phyloP scores from a whole-genome alignment of 2,329 filamentous ascomycete species.

The Trichoderma gracile region DNA sequence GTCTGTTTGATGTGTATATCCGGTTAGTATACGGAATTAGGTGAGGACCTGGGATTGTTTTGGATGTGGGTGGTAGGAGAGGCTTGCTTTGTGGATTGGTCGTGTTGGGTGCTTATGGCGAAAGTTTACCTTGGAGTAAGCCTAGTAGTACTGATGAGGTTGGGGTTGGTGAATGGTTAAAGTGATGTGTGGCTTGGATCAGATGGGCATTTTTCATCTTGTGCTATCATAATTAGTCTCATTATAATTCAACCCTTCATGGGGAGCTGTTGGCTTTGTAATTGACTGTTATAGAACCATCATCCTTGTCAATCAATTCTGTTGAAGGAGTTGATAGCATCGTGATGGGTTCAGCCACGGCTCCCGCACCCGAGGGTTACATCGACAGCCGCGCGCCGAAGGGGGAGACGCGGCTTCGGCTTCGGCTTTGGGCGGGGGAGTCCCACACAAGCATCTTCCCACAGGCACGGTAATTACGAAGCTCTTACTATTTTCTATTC shows the following conservation, averaged over 20 bases:
- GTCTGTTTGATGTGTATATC: too few species aligned
- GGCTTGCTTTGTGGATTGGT: neutral
- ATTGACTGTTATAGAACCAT: neutral
- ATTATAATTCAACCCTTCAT: neutral
- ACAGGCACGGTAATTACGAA: too few species aligned
- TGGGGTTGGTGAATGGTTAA: neutral
- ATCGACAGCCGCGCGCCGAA: neutral
- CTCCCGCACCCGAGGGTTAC: slow-evolving; percentile 5
- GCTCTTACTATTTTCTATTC: too few species aligned
- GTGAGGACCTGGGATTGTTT: too few species aligned
- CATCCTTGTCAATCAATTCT: too few species aligned
- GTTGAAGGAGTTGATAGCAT: too few species aligned
- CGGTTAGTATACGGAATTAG: too few species aligned
- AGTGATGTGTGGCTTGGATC: neutral
- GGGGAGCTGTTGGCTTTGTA: neutral
- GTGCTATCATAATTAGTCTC: too few species aligned
- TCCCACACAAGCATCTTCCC: neutral
- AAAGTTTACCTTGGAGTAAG: neutral
- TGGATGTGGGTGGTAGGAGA: neutral
- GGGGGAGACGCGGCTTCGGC: slow-evolving; percentile 5
- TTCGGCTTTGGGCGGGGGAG: neutral
- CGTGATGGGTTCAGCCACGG: neutral
- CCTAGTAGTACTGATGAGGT: neutral
- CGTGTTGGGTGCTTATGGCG: neutral
- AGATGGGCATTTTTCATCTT: neutral